Conservation (phyloP, 2,329 filamentous ascomycete species). For the Blastomyces percursus region DNA sequence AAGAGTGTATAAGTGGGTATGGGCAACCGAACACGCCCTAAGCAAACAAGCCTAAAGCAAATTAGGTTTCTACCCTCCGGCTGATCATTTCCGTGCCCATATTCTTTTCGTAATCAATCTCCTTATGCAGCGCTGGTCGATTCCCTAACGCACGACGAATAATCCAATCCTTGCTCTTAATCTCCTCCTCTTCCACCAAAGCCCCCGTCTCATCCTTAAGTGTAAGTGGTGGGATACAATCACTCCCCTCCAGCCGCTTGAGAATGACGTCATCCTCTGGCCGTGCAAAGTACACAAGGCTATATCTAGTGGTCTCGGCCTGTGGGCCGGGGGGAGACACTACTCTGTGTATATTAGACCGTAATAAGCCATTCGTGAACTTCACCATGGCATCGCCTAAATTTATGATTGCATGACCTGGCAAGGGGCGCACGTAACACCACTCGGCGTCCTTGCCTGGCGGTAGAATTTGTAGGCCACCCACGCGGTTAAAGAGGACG, state of each 20-base stretch:
- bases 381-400: slow-evolving; percentile 37
- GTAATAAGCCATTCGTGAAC: slow-evolving; percentile 33
- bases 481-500: slow-evolving; percentile 46
- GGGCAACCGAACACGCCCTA: too few relatives aligned
- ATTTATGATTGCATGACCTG: slow-evolving; percentile 37
- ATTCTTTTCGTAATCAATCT: slow-evolving; percentile 25
- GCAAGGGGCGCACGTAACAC: slow-evolving; percentile 44
- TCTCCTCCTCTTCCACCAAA: slow-evolving; percentile 21
- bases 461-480: slow-evolving; percentile 44
- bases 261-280: slow-evolving; percentile 41
- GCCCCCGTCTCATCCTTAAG: slow-evolving; percentile 17
- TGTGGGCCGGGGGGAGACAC: slow-evolving; percentile 40
- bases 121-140: slow-evolving; percentile 20
- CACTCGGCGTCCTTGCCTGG: slow-evolving; percentile 35
- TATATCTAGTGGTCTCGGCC: slow-evolving; percentile 36
- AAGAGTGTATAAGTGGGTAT: too few relatives aligned
- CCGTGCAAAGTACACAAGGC: slow-evolving; percentile 45
- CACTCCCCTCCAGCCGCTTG: slow-evolving; percentile 29
- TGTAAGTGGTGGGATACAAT: slow-evolving; percentile 23
- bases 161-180: slow-evolving; percentile 35
- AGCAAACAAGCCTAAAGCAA: neutral
- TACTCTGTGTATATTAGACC: slow-evolving; percentile 40
- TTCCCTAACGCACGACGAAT: slow-evolving; percentile 30
- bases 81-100: slow-evolving; percentile 27
- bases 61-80: slow-evolving; percentile 21